phyloP scores from a whole-genome alignment of 306 rosid genomes.

The Dicorynia guianensis region DNA sequence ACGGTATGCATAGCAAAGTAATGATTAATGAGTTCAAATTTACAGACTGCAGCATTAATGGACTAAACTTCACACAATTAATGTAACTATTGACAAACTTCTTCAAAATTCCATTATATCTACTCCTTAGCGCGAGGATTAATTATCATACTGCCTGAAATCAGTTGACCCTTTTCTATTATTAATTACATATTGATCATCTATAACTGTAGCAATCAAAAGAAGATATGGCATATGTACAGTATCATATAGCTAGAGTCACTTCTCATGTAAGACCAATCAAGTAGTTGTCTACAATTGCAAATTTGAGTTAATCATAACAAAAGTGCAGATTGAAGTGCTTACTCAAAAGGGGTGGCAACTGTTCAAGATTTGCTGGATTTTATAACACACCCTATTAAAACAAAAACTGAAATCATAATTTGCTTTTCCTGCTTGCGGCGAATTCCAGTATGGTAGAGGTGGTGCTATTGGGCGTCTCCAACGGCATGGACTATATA shows the following conservation, averaged over 20 bases:
- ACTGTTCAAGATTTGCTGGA: too few species aligned
- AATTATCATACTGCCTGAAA: neutral
- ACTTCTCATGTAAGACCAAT: too few species aligned
- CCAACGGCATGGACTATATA: slow-evolving; percentile 66
- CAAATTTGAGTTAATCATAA: too few species aligned
- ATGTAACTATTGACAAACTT: slow-evolving; percentile 4
- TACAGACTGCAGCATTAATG: slow-evolving; percentile 13
- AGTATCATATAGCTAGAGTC: too few species aligned
- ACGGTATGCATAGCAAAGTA: slow-evolving; percentile 44
- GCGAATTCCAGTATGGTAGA: slow-evolving; percentile 77
- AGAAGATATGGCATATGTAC: too few species aligned
- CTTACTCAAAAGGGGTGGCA: too few species aligned
- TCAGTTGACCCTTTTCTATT: neutral
- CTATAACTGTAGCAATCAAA: neutral
- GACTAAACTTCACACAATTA: slow-evolving; percentile 26
- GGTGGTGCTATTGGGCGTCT: slow-evolving; percentile 64
- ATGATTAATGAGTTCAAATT: neutral
- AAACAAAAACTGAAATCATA: neutral
- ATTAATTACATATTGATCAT: slow-evolving; percentile 1
- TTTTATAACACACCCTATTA: too few species aligned
- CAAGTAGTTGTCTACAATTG: too few species aligned
- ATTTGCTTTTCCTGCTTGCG: slow-evolving; percentile 36
- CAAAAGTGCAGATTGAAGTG: too few species aligned
- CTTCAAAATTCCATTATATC: neutral
- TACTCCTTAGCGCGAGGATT: slow-evolving; percentile 1